A percentile compares a stretch with the other conserved stretches of the same genome.
phyloP scores from a whole-genome alignment of 1,139 yeast genomes.

The Diutina scorzettiae region DNA sequence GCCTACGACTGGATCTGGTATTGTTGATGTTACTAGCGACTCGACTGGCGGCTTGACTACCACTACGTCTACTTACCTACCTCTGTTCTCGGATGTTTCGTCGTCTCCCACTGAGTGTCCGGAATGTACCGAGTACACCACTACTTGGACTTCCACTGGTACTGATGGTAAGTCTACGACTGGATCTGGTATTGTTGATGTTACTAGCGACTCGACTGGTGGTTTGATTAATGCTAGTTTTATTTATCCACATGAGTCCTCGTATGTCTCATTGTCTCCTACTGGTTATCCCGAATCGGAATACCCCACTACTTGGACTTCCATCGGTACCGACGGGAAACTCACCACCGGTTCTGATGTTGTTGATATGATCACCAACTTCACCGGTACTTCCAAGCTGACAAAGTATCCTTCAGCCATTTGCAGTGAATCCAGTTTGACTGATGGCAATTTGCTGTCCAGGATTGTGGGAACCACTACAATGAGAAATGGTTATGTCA shows the following conservation, averaged over 20 bases:
- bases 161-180: background rate
- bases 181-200: slow-evolving; percentile 1
- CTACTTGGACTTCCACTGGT: background rate
- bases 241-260: too few species aligned
- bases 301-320: background rate
- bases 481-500: too few species aligned
- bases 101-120: background rate
- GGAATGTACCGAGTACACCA: slow-evolving; percentile 1
- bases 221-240: background rate
- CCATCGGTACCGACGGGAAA: too few species aligned
- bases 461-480: too few species aligned
- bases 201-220: slow-evolving; percentile 1
- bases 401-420: too few species aligned
- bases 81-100: background rate
- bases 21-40: slow-evolving; percentile 5
- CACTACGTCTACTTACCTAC: background rate
- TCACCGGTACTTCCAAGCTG: too few species aligned
- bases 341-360: background rate
- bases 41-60: background rate
- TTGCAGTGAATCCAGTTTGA: too few species aligned
- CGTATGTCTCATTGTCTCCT: background rate
- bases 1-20: slow-evolving; percentile 1
- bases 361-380: background rate
- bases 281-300: too few species aligned
- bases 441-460: too few species aligned